These are phyloP conservation scores for Ustilago tritici DNA, from an alignment of 1,284 basidiomycete species.

Conservation along the genomic window DNA sequence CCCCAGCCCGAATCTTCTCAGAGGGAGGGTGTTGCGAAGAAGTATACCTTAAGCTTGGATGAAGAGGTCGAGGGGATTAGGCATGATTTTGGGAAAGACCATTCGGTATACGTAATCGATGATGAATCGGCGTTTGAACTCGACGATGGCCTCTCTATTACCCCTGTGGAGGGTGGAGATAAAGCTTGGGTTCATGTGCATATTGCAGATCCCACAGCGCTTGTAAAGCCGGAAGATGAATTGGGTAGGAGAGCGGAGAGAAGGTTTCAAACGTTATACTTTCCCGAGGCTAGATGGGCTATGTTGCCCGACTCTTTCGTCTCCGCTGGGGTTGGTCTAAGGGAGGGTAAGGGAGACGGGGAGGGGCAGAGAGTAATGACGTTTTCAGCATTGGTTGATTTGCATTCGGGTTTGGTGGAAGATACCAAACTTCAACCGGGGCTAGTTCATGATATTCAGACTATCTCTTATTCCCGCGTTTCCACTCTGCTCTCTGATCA, in stretches of 20 bases:
- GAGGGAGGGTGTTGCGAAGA: slow-evolving; percentile 8
- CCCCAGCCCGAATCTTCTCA: slow-evolving; percentile 21
- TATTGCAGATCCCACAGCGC: slow-evolving; percentile 89
- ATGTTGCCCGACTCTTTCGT: slow-evolving; percentile 74
- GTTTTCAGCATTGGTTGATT: slow-evolving; percentile 82
- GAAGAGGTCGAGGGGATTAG: slow-evolving; percentile 33
- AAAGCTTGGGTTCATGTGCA: slow-evolving; percentile 87
- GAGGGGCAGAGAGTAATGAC: slow-evolving; percentile 75
- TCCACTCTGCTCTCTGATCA: slow-evolving; percentile 55
- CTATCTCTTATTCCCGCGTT: slow-evolving; percentile 79
- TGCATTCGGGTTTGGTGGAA: slow-evolving; percentile 75
- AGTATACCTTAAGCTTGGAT: slow-evolving; percentile 27
- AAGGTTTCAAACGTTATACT: slow-evolving; percentile 57
- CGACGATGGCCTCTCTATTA: slow-evolving; percentile 90
- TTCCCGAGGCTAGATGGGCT: slow-evolving; percentile 55
- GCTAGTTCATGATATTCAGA: slow-evolving; percentile 78
- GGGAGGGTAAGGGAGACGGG: slow-evolving; percentile 61
- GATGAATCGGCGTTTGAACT: slow-evolving; percentile 84
- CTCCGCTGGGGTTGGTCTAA: slow-evolving; percentile 50
- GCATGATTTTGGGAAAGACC: slow-evolving; percentile 82
- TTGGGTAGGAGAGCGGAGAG: slow-evolving; percentile 51
- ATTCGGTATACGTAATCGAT: slow-evolving; percentile 91
- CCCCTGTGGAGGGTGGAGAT: slow-evolving; percentile 71
- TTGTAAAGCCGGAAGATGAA: slow-evolving; percentile 80
- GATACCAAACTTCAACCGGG: slow-evolving; percentile 81